Base-by-base conservation (phyloP, 75 land plant species). In the Adiantum capillusveneris region DNA sequence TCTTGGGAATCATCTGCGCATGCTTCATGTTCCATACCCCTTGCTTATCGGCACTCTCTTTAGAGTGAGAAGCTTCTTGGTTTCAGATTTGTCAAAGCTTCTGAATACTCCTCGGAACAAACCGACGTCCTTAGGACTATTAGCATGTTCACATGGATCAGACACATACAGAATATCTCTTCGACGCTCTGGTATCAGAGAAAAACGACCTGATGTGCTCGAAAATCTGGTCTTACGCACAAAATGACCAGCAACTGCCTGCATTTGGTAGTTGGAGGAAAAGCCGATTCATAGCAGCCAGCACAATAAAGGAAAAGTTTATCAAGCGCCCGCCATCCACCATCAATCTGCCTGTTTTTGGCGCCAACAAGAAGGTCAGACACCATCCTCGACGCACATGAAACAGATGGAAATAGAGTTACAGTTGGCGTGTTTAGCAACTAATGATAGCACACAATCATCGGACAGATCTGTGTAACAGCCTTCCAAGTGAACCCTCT, bases 71-170 rank as follows among this genome's bases (percentile, higher is more conserved):
- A 55, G 71, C 11, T 62, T 67, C 36, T 73, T 25, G 29, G 87
- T 84, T 41, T 49, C 63, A 7, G 80, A 77, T 45, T 56, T 58
- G 25, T 28, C 20, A 42, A 80, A 84, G 50, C 60, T 65, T 44
- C 45, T 16, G 55, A 84, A 84, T 14, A 84, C 69, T n/a, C 87
- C 87, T 37, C 87, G 46, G 49, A 59, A 83, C 3, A 83, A 39
- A 27, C 87, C 87, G 41, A 84, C 36, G 41, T 75, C 77, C 1
- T 73, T 73, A 1, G 54, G 65, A 26, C 20, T 57, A 25, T 34
- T 60, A 21, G 18, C 27, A 48, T 89, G 94, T 81, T 89, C 94
- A 53, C 94, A 89, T 11, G 82, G 83, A 49, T 85, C 89, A 46
- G 79, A 74, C 25, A 89, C 72, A 58, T 70, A 85, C 58, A 89